Conservation (phyloP, 257 asterid genomes). For the Nicotiana undulata region DNA sequence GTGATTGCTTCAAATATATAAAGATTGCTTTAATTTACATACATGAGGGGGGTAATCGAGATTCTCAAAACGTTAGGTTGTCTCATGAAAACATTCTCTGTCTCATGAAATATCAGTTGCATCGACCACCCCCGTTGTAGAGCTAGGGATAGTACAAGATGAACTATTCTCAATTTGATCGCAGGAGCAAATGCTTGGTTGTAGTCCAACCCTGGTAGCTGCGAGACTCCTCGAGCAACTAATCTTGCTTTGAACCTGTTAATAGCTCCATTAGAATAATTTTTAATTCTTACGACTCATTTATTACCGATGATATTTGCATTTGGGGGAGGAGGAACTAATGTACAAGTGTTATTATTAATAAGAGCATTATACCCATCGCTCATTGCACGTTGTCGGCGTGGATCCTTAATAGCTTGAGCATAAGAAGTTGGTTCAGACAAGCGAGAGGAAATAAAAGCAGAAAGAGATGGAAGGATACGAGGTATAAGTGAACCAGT, state of each 20-base stretch:
- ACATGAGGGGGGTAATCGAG: too few relatives aligned
- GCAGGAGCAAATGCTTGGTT: neutral
- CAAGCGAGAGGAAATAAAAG: neutral
- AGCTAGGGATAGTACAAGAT: neutral
- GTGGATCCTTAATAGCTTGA: neutral
- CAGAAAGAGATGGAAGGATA: neutral
- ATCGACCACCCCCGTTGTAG: neutral
- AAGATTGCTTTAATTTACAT: too few relatives aligned
- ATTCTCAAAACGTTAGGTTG: too few relatives aligned
- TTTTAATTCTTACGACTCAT: neutral
- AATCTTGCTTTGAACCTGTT: neutral
- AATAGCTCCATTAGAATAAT: neutral
- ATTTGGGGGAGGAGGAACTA: neutral
- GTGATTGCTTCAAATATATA: too few relatives aligned
- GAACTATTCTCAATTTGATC: neutral
- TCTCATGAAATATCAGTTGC: neutral
- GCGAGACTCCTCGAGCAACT: neutral
- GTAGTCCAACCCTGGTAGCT: neutral
- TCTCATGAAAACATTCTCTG: too few relatives aligned
- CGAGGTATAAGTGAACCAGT: neutral
- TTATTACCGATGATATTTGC: neutral
- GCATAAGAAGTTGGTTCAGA: neutral
- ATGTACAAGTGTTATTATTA: neutral
- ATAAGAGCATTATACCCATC: neutral
- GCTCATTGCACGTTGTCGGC: neutral